These are phyloP conservation scores for Dichotomopilus funicola DNA, from an alignment of 2,329 filamentous ascomycete genomes.

Conservation along the genomic window DNA sequence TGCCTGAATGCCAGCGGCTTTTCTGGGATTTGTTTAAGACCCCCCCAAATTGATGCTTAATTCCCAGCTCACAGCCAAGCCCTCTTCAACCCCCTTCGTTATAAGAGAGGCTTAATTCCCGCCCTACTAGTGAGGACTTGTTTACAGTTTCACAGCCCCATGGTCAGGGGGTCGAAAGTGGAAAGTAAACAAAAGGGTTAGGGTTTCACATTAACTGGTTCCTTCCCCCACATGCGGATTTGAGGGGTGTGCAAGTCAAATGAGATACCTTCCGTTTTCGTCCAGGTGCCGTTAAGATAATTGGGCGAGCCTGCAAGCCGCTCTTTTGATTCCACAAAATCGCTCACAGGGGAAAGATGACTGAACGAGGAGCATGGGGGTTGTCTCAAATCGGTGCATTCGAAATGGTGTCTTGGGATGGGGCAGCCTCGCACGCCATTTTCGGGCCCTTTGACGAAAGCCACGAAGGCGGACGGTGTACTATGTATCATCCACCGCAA, in stretches of 20 bases:
- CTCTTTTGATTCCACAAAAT: neutral
- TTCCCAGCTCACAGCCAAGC: too few relatives aligned
- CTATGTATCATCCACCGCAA: neutral
- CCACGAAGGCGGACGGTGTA: neutral
- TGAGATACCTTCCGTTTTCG: too few relatives aligned
- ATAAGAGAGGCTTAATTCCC: conserved; percentile 24
- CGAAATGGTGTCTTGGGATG: neutral
- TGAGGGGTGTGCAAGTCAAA: too few relatives aligned
- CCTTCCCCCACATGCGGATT: too few relatives aligned
- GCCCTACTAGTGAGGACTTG: neutral
- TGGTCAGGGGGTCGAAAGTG: neutral
- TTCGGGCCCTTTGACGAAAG: neutral
- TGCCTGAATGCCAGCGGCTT: too few relatives aligned
- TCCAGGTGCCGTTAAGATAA: too few relatives aligned
- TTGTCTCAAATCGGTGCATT: neutral
- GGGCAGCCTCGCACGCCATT: conserved; percentile 4
- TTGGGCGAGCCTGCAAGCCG: too few relatives aligned
- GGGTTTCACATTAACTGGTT: too few relatives aligned
- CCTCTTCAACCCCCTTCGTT: too few relatives aligned
- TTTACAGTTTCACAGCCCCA: neutral
- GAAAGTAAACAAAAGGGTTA: too few relatives aligned
- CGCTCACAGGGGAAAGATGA: neutral
- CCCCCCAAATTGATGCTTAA: too few relatives aligned
- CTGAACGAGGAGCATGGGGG: neutral
- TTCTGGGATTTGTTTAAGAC: too few relatives aligned